Evolutionary conservation across 495 filamentous ascomycete species (phyloP), one percentile per base, ranked within the genome.

Genomic region (Penicillium ucsense): DNA sequence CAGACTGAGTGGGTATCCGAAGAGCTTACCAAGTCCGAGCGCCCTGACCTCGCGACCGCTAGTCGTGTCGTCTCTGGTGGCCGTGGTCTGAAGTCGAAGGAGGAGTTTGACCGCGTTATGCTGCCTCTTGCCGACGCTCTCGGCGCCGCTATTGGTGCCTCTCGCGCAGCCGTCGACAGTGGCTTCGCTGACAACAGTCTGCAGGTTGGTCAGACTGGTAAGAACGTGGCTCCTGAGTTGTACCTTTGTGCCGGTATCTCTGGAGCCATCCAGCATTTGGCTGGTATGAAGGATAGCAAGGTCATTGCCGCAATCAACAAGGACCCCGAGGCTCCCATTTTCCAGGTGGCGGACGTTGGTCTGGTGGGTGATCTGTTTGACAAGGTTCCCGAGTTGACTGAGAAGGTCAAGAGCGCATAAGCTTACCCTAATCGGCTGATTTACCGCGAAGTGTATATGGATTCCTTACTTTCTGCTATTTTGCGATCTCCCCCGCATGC

Each of bases 221-320:
- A 98, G 80, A 94, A 95, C 49, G 89, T 98, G 32, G 92, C 92
- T 37, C 92, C 92, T 46, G 84, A 98, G 66, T 72, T 97, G 50
- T 98, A 98, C 63, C 77, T 98, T 48, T 92, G 88, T 31, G 91
- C 89, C 10, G 92, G 92, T 58, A 97, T 98, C 60, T 92, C 86
- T 5, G 92, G 92, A 40, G 92, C 92, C 27, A 98, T 98, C 53
- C 92, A 98, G 70, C 92, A 98, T 78, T 71, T 98, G 68, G 94
- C 94, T 37, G 92, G 92, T 62, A 98, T 98, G 92, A 98, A 98
- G 79, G 92, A 98, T 64, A 94, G 88, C 74, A 98, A 98, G 76
- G 94, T 98, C 50, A 98, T 98, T 76, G 94, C 89, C 35, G 88
- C 87, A 31, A 97, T 98, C 63, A 97, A 98, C 75, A 98, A 98